phyloP scores from a whole-genome alignment of 768 basidiomycete species.

The Boletus rufocinnamomeus region DNA sequence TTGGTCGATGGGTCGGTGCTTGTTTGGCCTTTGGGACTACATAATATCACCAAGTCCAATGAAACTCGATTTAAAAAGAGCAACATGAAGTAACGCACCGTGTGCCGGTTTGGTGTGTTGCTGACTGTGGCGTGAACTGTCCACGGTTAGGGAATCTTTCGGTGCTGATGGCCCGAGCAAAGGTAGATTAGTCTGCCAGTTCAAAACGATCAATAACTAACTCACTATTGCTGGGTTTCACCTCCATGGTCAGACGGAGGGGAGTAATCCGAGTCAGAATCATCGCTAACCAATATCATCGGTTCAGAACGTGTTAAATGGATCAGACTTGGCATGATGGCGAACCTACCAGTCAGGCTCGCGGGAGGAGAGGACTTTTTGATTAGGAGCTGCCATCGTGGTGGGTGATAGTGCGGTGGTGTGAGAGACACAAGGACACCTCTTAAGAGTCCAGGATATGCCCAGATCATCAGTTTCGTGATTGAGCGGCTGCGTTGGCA shows the following conservation, averaged over 20 bases:
- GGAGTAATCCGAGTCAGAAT: not conserved
- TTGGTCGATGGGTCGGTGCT: too few species aligned
- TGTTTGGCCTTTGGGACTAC: not conserved
- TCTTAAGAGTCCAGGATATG: slow-evolving; percentile 21
- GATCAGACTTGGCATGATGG: not conserved
- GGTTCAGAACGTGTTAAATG: not conserved
- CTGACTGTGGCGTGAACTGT: too few species aligned
- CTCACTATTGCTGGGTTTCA: not conserved
- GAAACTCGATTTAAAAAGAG: not conserved
- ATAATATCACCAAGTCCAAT: not conserved
- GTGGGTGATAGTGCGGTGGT: not conserved
- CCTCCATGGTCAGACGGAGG: not conserved
- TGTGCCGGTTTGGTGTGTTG: accelerated
- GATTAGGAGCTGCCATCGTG: not conserved
- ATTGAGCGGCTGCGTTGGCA: slow-evolving; percentile 10
- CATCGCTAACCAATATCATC: not conserved
- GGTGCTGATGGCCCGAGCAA: not conserved
- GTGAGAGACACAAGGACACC: not conserved
- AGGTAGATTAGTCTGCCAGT: not conserved
- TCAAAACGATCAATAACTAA: not conserved
- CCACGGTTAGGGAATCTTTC: slow-evolving; percentile 15
- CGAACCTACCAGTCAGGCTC: slow-evolving; percentile 1
- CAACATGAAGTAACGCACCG: slow-evolving; percentile 4
- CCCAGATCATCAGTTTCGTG: slow-evolving; percentile 1
- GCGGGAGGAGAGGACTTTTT: not conserved